Evolutionary conservation across 768 basidiomycete genomes (phyloP).

Genomic region (Naganishia vaughanmartiniae): DNA sequence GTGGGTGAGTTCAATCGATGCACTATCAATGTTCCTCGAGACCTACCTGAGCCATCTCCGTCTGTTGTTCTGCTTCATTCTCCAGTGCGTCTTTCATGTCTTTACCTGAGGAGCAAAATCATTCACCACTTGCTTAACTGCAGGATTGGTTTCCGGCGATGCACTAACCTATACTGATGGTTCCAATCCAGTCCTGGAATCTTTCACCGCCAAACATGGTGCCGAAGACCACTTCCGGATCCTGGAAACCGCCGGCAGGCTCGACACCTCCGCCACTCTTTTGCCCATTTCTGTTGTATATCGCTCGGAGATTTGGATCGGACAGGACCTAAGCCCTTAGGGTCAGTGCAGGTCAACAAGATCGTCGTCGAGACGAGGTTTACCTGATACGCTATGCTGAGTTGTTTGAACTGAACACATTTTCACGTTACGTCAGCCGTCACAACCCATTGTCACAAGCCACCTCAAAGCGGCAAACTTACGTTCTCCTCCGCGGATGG

Average conservation of each 20-base stretch:
- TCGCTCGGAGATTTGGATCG: slow-evolving; percentile 48
- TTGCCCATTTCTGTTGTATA: slow-evolving; percentile 52
- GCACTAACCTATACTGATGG: slow-evolving; percentile 48
- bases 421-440: not conserved
- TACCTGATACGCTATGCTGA: slow-evolving; percentile 49
- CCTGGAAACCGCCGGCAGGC: slow-evolving; percentile 50
- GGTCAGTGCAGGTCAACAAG: not conserved
- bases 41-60: slow-evolving; percentile 38
- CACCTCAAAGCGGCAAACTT: not conserved
- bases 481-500: slow-evolving; percentile 52
- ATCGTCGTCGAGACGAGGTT: not conserved
- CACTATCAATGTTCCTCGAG: not conserved
- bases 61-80: slow-evolving; percentile 46
- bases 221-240: slow-evolving; percentile 52
- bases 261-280: slow-evolving; percentile 50
- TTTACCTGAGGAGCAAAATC: slow-evolving; percentile 20
- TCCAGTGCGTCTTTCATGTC: slow-evolving; percentile 53
- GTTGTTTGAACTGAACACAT: slow-evolving; percentile 47
- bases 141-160: not conserved
- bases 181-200: slow-evolving; percentile 45
- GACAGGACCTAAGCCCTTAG: slow-evolving; percentile 41
- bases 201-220: slow-evolving; percentile 46
- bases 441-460: not conserved
- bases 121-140: not conserved
- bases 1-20: too few relatives aligned